A percentile compares a stretch with the other conserved stretches of the same genome.
These are phyloP conservation scores for Alternaria sp. DNA, from an alignment of 2,329 filamentous ascomycete genomes.

Conservation along the genomic window DNA sequence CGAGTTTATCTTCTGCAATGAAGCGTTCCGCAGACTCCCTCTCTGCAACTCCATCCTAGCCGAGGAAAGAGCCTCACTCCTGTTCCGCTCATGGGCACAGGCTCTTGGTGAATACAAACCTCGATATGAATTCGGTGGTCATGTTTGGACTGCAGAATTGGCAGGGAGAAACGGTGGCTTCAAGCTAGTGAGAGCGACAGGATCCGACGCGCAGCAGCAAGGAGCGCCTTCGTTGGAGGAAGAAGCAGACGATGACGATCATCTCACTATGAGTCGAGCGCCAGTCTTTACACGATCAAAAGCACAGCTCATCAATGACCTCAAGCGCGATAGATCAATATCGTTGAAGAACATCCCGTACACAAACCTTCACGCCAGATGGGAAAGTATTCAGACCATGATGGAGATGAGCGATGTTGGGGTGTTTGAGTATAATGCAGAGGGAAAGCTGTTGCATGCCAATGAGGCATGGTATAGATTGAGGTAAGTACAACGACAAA, in stretches of 20 bases:
- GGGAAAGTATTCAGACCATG: conserved; percentile 39
- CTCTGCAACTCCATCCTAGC: conserved; percentile 14
- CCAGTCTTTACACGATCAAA: conserved; percentile 13
- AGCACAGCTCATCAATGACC: conserved; percentile 7
- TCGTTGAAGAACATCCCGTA: conserved; percentile 11
- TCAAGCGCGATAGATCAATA: conserved; percentile 1
- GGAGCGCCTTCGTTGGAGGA: background rate
- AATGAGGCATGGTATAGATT: conserved; percentile 41
- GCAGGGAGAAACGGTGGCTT: conserved; percentile 18
- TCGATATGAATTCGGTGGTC: conserved; percentile 20
- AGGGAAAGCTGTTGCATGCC: conserved; percentile 35
- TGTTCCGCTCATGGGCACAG: conserved; percentile 38
- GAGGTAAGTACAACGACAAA: conserved; percentile 12
- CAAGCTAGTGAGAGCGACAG: conserved; percentile 25
- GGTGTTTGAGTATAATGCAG: conserved; percentile 38
- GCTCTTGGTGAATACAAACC: conserved; percentile 22
- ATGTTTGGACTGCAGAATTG: conserved; percentile 24
- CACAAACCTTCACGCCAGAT: conserved; percentile 26
- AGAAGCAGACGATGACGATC: background rate
- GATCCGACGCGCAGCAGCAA: background rate
- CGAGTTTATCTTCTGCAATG: conserved; percentile 31
- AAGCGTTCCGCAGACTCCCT: conserved; percentile 21
- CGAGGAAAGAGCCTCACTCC: conserved; percentile 16
- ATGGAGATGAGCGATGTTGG: conserved; percentile 47
- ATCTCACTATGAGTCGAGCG: background rate